Conservation (phyloP, 805 yeast genomes). For the Ogataea paraovalis region DNA sequence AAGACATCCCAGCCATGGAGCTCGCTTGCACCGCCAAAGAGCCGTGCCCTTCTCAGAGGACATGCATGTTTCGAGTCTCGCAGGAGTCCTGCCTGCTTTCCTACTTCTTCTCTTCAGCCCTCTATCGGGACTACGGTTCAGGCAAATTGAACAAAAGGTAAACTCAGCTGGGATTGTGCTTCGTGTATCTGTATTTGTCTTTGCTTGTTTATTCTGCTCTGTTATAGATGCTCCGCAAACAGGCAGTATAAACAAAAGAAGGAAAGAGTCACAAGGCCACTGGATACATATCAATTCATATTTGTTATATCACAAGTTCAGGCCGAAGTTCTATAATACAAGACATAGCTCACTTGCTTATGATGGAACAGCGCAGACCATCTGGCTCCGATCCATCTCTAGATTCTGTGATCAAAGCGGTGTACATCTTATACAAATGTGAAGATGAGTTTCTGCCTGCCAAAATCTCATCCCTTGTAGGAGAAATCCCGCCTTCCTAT, state of each 20-base stretch:
- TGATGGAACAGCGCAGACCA: background rate
- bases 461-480: constrained; percentile 12
- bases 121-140: too few species aligned
- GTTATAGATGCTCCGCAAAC: too few species aligned
- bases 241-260: too few species aligned
- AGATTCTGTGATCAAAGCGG: constrained; percentile 19
- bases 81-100: background rate
- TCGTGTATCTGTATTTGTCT: too few species aligned
- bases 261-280: too few species aligned
- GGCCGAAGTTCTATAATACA: too few species aligned
- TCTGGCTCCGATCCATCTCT: background rate
- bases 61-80: background rate
- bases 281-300: too few species aligned
- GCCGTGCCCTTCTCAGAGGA: background rate
- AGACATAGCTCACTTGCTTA: background rate
- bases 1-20: too few species aligned
- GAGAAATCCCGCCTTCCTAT: constrained; percentile 7
- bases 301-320: too few species aligned
- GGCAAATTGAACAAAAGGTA: too few species aligned
- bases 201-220: too few species aligned
- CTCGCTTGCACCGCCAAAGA: background rate
- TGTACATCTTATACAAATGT: constrained; percentile 15
- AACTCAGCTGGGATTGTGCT: too few species aligned
- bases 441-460: constrained; percentile 12
- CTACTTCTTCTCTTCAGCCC: background rate